Base-by-base conservation (phyloP, 2,329 filamentous ascomycete genomes). In the Aspergillus nomiae region DNA sequence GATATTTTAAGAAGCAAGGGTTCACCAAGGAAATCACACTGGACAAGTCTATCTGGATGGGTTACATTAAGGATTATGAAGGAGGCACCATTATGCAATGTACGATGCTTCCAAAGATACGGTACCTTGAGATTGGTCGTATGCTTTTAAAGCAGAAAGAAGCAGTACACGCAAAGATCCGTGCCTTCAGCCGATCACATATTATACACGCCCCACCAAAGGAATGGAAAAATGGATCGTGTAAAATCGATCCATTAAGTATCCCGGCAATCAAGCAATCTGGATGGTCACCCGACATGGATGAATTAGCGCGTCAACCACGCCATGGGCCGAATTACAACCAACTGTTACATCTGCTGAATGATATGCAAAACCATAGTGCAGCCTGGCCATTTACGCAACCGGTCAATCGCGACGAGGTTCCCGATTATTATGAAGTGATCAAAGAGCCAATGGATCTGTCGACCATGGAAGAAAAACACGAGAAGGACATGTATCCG, bases 1-100 rank as follows among this genome's bases (percentile, higher is more conserved):
- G 95, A 12, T 99, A 98, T 78, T 99, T 99, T 80, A 96, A 98
- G 78, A 99, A 99, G 77, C 95, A 99, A 76, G 95, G 95, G 0
- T 99, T 99, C 74, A 98, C 95, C 1, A 99, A 99, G 77, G 94
- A 99, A 72, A 98, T 99, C 67, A 97, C 94, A 0, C 87, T 99
- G 0, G 91, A 95, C 63, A 91, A 89, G 72, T 89, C 90, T 2
- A 89, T 92, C 4, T 99, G 95, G 95, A 98, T 98, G 95, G 95
- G 95, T 3, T 99, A 98, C 73, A 99, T 99, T 82, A 99, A 99
- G 76, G 95, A 99, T 76, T 99, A 99, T 77, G 95, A 99, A 79
- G 95, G 95, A 62, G 95, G 95, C 63, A 99, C 95, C 0, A 96
- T 99, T 65, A 99, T 99, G 95, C 95, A 99, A 81, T 99, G 95